Percentiles rank a stretch among this genome's conserved stretches.
phyloP scores from a whole-genome alignment of 1,139 yeast genomes.

The Lodderomyces oxycetoniae region DNA sequence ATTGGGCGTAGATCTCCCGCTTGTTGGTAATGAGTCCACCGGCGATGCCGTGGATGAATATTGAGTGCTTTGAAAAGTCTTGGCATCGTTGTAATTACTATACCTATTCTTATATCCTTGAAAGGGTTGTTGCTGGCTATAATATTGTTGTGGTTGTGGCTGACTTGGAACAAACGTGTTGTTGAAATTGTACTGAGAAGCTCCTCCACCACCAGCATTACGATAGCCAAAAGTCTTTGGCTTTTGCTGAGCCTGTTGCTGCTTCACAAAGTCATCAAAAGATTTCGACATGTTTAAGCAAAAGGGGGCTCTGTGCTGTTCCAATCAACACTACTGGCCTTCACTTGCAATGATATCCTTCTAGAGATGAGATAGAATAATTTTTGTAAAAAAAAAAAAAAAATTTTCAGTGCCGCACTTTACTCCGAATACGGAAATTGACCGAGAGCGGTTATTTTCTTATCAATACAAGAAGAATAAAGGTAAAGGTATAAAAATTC shows the following conservation, averaged over 20 bases:
- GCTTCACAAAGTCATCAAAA: slow-evolving; percentile 26
- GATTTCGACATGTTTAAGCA: slow-evolving; percentile 26
- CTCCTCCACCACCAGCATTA: slow-evolving; percentile 11
- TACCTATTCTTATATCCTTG: slow-evolving; percentile 13
- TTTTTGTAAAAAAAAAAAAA: slow-evolving; percentile 4
- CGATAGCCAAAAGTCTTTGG: slow-evolving; percentile 24
- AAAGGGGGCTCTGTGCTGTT: too few relatives aligned
- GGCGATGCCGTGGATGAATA: slow-evolving; percentile 23
- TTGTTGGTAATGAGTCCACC: slow-evolving; percentile 33
- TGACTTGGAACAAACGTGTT: slow-evolving; percentile 7
- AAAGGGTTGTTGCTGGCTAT: slow-evolving; percentile 5
- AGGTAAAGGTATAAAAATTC: too few relatives aligned
- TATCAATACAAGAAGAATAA: too few relatives aligned
- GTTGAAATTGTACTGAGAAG: slow-evolving; percentile 12
- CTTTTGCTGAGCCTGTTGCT: slow-evolving; percentile 22
- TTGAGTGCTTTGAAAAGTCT: slow-evolving; percentile 6
- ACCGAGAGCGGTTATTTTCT: too few relatives aligned
- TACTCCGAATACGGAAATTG: not conserved
- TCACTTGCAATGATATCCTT: too few relatives aligned
- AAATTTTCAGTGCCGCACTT: slow-evolving; percentile 4
- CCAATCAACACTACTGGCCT: too few relatives aligned
- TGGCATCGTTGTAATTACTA: slow-evolving; percentile 6
- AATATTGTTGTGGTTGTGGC: slow-evolving; percentile 8
- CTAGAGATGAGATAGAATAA: not conserved
- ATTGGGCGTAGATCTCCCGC: slow-evolving; percentile 39